Conservation (phyloP, 345 rosid species). For the thale cress (Arabidopsis thaliana) region DNA sequence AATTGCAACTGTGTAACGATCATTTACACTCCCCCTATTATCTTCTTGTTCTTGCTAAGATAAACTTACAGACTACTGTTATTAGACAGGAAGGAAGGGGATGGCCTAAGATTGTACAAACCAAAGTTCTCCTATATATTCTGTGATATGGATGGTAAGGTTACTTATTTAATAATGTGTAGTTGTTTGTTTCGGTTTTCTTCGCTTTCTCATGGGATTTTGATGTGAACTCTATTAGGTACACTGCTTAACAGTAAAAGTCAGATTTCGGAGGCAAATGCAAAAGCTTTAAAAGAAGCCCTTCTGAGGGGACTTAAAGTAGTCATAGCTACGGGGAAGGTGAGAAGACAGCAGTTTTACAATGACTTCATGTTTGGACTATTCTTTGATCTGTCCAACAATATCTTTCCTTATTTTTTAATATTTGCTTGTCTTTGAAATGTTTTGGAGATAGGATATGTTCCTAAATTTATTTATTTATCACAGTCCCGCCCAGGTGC, state of each 20-base stretch:
- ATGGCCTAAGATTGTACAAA: conserved; percentile 77
- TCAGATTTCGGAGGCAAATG: conserved; percentile 65
- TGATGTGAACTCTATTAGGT: conserved; percentile 56
- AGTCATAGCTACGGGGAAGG: conserved; percentile 96
- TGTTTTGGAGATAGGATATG: conserved; percentile 24
- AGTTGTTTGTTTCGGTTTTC: conserved; percentile 24
- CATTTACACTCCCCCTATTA: conserved; percentile 19
- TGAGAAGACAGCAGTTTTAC: conserved; percentile 42
- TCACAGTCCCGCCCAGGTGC: conserved; percentile 83
- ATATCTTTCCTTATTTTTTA: neutral
- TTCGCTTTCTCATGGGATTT: conserved; percentile 29
- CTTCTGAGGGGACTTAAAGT: conserved; percentile 83
- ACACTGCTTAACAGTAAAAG: conserved; percentile 86
- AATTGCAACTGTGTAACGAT: neutral
- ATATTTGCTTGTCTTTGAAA: neutral
- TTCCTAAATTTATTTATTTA: conserved; percentile 29
- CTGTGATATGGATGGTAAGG: conserved; percentile 98
- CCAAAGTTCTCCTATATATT: conserved; percentile 96
- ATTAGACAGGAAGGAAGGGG: conserved; percentile 94
- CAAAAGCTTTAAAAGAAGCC: conserved; percentile 88
- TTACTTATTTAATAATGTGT: conserved; percentile 24
- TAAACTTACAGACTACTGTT: conserved; percentile 38
- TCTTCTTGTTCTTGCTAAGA: conserved; percentile 41
- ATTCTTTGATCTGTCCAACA: neutral
- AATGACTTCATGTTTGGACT: conserved; percentile 1